Conservation (phyloP, 2,329 filamentous ascomycete genomes). For the Cryoendolithus antarcticus region DNA sequence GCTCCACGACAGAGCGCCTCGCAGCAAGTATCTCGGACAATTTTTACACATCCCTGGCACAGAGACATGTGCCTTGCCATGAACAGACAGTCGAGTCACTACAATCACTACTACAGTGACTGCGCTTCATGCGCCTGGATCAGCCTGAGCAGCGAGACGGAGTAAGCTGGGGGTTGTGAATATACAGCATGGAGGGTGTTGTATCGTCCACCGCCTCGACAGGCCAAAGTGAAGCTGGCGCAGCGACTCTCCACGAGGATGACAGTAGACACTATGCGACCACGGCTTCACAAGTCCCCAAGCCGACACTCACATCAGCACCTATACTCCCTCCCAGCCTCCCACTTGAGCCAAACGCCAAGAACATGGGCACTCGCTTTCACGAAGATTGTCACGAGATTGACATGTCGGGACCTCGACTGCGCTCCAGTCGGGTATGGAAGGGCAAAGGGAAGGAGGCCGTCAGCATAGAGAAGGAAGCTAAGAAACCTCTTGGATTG, state of each 20-base stretch:
- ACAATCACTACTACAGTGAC: too few relatives aligned
- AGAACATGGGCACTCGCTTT: constrained; percentile 18
- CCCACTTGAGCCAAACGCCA: constrained; percentile 7
- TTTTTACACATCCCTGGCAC: too few relatives aligned
- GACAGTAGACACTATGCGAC: constrained; percentile 17
- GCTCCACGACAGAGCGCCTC: too few relatives aligned
- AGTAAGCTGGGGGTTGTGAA: too few relatives aligned
- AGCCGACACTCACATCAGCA: constrained; percentile 11
- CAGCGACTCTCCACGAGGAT: constrained; percentile 15
- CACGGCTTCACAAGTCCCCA: constrained; percentile 17
- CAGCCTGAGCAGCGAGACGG: too few relatives aligned
- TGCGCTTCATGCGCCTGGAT: too few relatives aligned
- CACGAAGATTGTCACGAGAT: constrained; percentile 20
- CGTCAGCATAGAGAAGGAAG: constrained; percentile 23
- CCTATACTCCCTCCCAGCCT: constrained; percentile 3
- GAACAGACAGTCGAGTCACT: too few relatives aligned
- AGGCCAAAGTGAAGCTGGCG: constrained; percentile 10
- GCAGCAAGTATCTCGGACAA: too few relatives aligned
- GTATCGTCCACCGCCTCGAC: constrained; percentile 1
- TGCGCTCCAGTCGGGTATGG: constrained; percentile 31
- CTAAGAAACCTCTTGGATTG: constrained; percentile 48
- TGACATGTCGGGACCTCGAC: constrained; percentile 16
- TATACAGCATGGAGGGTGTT: constrained; percentile 2
- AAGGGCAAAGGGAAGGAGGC: constrained; percentile 36
- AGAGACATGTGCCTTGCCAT: too few relatives aligned